A percentile compares a stretch with the other conserved stretches of the same genome.
phyloP scores from a whole-genome alignment of 371 early-diverging fungal genomes.

The Saksenaea oblongispora region DNA sequence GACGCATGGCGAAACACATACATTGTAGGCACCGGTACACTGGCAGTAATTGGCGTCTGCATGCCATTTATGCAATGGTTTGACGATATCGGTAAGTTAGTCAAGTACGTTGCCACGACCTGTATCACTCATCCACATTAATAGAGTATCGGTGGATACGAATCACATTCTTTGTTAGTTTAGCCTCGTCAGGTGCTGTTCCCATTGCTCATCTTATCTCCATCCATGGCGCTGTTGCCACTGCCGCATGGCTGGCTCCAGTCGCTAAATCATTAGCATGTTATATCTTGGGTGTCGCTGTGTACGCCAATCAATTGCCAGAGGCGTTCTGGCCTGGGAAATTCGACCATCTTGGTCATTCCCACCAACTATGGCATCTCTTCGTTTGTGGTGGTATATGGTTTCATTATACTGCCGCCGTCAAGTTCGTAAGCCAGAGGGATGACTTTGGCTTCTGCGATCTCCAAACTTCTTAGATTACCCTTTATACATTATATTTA shows the following conservation, averaged over 20 bases:
- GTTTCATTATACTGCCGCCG: constrained; percentile 65
- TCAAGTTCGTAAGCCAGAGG: constrained; percentile 45
- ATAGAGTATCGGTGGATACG: constrained; percentile 46
- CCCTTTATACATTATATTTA: background rate
- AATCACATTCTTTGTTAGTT: constrained; percentile 51
- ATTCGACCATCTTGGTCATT: constrained; percentile 74
- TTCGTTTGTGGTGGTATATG: constrained; percentile 72
- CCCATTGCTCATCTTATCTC: constrained; percentile 61
- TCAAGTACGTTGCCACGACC: background rate
- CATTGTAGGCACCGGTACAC: constrained; percentile 52
- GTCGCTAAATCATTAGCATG: constrained; percentile 43
- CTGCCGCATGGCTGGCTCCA: constrained; percentile 45
- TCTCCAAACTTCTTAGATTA: background rate
- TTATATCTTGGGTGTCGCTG: constrained; percentile 39
- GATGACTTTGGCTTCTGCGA: constrained; percentile 38
- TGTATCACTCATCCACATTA: too few species aligned
- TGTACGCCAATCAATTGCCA: constrained; percentile 75
- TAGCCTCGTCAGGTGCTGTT: constrained; percentile 66
- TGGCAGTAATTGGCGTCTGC: constrained; percentile 43
- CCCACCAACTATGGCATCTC: constrained; percentile 83
- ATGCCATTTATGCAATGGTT: constrained; percentile 56
- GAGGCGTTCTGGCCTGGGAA: constrained; percentile 74
- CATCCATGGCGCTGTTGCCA: constrained; percentile 56
- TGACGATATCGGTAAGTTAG: constrained; percentile 33
- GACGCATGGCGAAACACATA: constrained; percentile 63